These are phyloP conservation scores for Lenzites betulinus DNA, from an alignment of 768 basidiomycete species.

Conservation along the genomic window DNA sequence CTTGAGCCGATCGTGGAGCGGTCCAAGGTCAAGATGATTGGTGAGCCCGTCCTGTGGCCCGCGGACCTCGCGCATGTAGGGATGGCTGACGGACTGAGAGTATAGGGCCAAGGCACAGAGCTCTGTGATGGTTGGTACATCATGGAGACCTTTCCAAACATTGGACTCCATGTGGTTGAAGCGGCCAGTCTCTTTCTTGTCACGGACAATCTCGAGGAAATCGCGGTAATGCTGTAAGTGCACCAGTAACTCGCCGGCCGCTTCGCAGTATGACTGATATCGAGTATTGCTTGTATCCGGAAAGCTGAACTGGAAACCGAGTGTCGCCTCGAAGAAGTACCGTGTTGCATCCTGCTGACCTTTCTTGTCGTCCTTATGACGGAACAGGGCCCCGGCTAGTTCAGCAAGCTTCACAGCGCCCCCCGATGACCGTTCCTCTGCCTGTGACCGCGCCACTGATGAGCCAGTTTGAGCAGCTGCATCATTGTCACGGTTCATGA, in stretches of 20 bases:
- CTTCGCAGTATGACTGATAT: constrained; percentile 37
- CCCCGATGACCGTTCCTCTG: constrained; percentile 23
- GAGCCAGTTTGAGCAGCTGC: constrained; percentile 7
- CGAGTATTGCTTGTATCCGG: constrained; percentile 41
- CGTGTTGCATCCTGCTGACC: constrained; percentile 36
- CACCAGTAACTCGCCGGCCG: constrained; percentile 29
- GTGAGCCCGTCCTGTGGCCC: background rate
- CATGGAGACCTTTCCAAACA: constrained; percentile 15
- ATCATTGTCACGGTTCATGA: constrained; percentile 21
- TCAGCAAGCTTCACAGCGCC: constrained; percentile 32
- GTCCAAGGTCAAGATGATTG: constrained; percentile 22
- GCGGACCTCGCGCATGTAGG: constrained; percentile 16
- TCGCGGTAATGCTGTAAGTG: constrained; percentile 26
- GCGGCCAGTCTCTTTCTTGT: constrained; percentile 31
- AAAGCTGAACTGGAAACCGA: constrained; percentile 30
- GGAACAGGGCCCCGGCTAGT: constrained; percentile 35
- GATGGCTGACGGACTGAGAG: constrained; percentile 18
- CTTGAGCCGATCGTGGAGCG: constrained; percentile 19
- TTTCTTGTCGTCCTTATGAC: constrained; percentile 39
- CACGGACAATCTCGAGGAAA: constrained; percentile 33
- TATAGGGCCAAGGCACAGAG: constrained; percentile 23
- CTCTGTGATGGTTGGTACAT: constrained; percentile 23
- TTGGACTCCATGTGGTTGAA: constrained; percentile 40
- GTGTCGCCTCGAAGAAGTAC: constrained; percentile 24
- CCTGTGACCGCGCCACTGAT: constrained; percentile 20